A percentile compares a stretch with the other conserved stretches of the same genome.
phyloP scores from a whole-genome alignment of 345 rosid species.

The Firmiana major region DNA sequence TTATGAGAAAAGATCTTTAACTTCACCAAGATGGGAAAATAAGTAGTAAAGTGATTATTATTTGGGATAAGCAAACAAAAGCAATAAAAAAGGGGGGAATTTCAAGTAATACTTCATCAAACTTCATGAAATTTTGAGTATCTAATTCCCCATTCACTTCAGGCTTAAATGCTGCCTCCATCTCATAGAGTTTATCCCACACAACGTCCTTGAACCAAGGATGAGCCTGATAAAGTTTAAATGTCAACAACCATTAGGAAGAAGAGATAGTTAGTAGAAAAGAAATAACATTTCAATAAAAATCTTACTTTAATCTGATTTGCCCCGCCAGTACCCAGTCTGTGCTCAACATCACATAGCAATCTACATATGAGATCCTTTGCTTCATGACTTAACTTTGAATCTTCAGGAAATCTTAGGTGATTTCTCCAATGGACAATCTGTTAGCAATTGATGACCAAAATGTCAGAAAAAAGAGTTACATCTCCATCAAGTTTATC shows the following conservation, averaged over 20 bases:
- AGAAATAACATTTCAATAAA: slow-evolving; percentile 13
- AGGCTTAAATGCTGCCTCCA: slow-evolving; percentile 94
- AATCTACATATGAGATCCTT: slow-evolving; percentile 85
- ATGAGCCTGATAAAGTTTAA: slow-evolving; percentile 60
- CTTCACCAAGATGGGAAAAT: neutral
- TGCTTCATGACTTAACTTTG: slow-evolving; percentile 62
- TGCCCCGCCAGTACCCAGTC: slow-evolving; percentile 86
- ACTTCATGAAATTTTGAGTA: slow-evolving; percentile 95
- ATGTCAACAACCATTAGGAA: slow-evolving; percentile 18
- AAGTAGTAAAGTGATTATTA: slow-evolving; percentile 1
- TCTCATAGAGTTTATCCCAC: slow-evolving; percentile 91
- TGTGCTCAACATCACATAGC: slow-evolving; percentile 84
- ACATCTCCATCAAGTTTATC: neutral
- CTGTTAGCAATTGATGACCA: slow-evolving; percentile 35
- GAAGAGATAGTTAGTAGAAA: slow-evolving; percentile 10
- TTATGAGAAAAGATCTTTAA: slow-evolving; percentile 6
- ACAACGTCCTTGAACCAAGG: slow-evolving; percentile 77
- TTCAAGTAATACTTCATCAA: slow-evolving; percentile 69
- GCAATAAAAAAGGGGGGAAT: slow-evolving; percentile 7
- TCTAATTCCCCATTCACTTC: slow-evolving; percentile 92
- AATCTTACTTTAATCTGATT: slow-evolving; percentile 75
- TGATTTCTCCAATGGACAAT: slow-evolving; percentile 93
- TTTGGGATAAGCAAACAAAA: neutral
- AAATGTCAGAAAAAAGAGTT: neutral
- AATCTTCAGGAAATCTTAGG: slow-evolving; percentile 82